These are phyloP conservation scores for Pyrenophora teres DNA, from an alignment of 2,329 filamentous ascomycete species.

Conservation along the genomic window DNA sequence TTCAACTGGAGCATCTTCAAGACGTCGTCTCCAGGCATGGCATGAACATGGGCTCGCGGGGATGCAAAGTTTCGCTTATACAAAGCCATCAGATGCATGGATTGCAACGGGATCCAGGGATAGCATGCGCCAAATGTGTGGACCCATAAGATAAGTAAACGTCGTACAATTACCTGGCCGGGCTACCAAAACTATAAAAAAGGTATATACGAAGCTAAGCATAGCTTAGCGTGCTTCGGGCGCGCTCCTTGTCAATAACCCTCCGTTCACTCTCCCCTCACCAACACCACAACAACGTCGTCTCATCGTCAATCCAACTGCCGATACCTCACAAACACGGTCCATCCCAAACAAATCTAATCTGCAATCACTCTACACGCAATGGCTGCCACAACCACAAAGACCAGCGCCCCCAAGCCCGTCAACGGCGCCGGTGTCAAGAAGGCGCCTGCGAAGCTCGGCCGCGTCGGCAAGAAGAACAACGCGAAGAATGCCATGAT, in stretches of 20 bases:
- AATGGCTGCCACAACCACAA: slow-evolving; percentile 36
- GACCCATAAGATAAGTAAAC: slow-evolving; percentile 1
- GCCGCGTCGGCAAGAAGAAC: slow-evolving; percentile 22
- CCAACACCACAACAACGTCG: background rate
- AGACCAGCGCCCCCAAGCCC: slow-evolving; percentile 30
- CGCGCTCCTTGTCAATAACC: slow-evolving; percentile 20
- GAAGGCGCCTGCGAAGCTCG: slow-evolving; percentile 29
- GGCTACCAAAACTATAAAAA: slow-evolving; percentile 11
- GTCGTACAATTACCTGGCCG: slow-evolving; percentile 10
- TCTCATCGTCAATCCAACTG: background rate
- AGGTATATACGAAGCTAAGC: slow-evolving; percentile 9
- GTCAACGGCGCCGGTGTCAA: slow-evolving; percentile 35
- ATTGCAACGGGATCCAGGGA: slow-evolving; percentile 19
- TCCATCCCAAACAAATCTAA: background rate
- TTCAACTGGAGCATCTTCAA: background rate
- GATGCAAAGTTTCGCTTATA: slow-evolving; percentile 8
- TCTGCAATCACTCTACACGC: slow-evolving; percentile 5
- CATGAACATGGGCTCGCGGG: slow-evolving; percentile 1
- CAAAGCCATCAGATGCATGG: slow-evolving; percentile 4
- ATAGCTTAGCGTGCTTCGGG: slow-evolving; percentile 11
- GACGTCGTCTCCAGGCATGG: background rate
- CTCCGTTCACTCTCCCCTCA: slow-evolving; percentile 14
- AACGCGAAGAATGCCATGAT: slow-evolving; percentile 39
- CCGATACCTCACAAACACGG: background rate
- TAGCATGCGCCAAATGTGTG: slow-evolving; percentile 14